phyloP scores from a whole-genome alignment of 805 yeast species.

The Nakazawaea peltata region DNA sequence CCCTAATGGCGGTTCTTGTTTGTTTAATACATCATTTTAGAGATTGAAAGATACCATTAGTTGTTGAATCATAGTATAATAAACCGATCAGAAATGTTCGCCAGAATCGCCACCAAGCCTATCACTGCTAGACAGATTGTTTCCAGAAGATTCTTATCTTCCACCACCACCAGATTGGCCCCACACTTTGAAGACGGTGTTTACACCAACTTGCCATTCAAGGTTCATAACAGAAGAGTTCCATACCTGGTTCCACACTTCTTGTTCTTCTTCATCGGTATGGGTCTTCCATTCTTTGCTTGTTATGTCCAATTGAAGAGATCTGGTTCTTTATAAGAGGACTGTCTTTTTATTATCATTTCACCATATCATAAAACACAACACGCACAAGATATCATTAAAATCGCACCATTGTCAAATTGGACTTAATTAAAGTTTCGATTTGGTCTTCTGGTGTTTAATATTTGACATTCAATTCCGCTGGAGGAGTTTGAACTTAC shows the following conservation, averaged over 20 bases:
- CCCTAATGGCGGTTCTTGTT: no score
- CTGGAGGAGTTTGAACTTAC: no score
- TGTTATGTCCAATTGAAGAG: constrained; percentile 80
- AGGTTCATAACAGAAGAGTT: constrained; percentile 86
- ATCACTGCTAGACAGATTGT: constrained; percentile 15
- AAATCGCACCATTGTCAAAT: neutral
- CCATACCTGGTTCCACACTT: constrained; percentile 82
- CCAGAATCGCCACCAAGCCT: constrained; percentile 5
- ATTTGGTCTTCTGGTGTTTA: no score
- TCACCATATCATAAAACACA: constrained; percentile 1
- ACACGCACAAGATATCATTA: no score
- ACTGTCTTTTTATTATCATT: constrained; percentile 1
- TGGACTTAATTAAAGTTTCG: neutral
- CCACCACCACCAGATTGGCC: constrained; percentile 35
- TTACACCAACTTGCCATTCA: constrained; percentile 90
- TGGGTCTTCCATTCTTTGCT: constrained; percentile 72
- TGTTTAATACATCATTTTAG: neutral
- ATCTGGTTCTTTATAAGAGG: constrained; percentile 51
- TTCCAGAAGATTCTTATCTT: constrained; percentile 39
- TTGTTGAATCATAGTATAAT: no score
- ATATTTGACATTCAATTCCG: no score
- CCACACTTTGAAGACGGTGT: constrained; percentile 71
- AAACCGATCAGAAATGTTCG: neutral
- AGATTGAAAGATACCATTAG: neutral
- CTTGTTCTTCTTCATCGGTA: constrained; percentile 62